phyloP scores from a whole-genome alignment of 2,329 filamentous ascomycete genomes.

The Blastomyces parvus region DNA sequence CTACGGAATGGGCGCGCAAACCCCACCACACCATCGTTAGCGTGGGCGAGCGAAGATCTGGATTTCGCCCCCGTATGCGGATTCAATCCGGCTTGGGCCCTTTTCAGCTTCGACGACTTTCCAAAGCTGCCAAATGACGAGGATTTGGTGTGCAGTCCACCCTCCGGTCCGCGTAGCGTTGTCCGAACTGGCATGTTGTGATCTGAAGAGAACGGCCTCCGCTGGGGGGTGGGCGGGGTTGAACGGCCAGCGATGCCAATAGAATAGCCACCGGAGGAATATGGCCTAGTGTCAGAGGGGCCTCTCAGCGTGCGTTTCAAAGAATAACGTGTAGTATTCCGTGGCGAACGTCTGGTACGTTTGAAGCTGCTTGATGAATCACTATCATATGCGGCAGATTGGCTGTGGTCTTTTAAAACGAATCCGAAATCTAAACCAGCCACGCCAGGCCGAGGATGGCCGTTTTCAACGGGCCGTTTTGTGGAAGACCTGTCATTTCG shows the following conservation, averaged over 20 bases:
- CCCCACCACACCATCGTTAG: conserved; percentile 51
- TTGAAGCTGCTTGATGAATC: conserved; percentile 69
- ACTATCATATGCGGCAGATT: conserved; percentile 54
- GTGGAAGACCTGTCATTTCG: neutral
- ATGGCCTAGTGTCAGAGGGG: conserved; percentile 28
- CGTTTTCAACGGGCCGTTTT: neutral
- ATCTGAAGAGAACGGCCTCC: conserved; percentile 38
- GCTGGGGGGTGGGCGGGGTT: conserved; percentile 54
- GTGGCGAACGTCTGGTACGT: conserved; percentile 45
- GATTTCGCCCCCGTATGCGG: conserved; percentile 21
- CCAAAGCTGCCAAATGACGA: conserved; percentile 34
- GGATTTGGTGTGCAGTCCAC: conserved; percentile 25
- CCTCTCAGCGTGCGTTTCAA: conserved; percentile 69
- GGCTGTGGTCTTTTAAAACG: conserved; percentile 22
- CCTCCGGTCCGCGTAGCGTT: conserved; percentile 42
- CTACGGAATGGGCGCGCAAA: conserved; percentile 39
- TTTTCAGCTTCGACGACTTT: conserved; percentile 26
- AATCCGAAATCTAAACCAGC: neutral
- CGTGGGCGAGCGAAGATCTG: conserved; percentile 49
- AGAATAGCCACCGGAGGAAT: conserved; percentile 31
- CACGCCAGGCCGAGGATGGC: neutral
- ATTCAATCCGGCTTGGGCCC: conserved; percentile 16
- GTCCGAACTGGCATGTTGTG: conserved; percentile 37
- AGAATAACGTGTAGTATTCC: conserved; percentile 42
- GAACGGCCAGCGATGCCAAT: conserved; percentile 60